These are phyloP conservation scores for Neofusicoccum laricinum DNA, from an alignment of 2,329 filamentous ascomycete species.

Conservation along the genomic window DNA sequence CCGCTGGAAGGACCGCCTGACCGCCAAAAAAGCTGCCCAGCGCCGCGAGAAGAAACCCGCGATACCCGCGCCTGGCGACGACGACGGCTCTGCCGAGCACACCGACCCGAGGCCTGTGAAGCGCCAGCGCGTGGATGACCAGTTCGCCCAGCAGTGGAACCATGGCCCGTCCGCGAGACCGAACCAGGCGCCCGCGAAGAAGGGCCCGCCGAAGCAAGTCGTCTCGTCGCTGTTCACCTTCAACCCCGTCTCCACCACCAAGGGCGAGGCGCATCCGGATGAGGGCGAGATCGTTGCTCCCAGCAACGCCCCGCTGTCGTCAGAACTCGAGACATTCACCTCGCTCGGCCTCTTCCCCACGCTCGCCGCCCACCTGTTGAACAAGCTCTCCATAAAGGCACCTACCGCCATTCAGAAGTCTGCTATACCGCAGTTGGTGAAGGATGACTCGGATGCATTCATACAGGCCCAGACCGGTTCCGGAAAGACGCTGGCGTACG, in stretches of 20 bases:
- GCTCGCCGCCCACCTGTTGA: conserved; percentile 76
- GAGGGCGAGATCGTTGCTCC: conserved; percentile 59
- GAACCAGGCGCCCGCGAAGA: neutral
- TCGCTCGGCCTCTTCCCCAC: conserved; percentile 77
- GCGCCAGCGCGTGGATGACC: conserved; percentile 20
- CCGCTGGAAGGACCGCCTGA: conserved; percentile 85
- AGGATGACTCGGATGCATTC: conserved; percentile 84
- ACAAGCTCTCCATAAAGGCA: conserved; percentile 83
- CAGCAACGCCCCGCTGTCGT: conserved; percentile 85
- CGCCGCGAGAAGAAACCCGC: conserved; percentile 48
- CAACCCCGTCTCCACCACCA: conserved; percentile 73
- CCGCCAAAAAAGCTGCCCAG: conserved; percentile 67
- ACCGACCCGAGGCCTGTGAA: conserved; percentile 12
- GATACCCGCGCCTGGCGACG: neutral
- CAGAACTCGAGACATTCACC: conserved; percentile 81
- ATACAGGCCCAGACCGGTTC: conserved; percentile 97
- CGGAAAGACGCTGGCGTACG: conserved; percentile 94
- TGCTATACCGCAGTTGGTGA: conserved; percentile 75
- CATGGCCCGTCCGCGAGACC: neutral
- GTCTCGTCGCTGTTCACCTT: conserved; percentile 91
- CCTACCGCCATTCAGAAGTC: conserved; percentile 95
- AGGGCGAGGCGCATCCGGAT: conserved; percentile 47
- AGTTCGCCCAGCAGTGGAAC: conserved; percentile 1
- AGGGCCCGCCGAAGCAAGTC: neutral
- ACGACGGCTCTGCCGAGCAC: neutral